Evolutionary conservation across 2,329 filamentous ascomycete genomes (phyloP).

Genomic region (Moelleriella libera): DNA sequence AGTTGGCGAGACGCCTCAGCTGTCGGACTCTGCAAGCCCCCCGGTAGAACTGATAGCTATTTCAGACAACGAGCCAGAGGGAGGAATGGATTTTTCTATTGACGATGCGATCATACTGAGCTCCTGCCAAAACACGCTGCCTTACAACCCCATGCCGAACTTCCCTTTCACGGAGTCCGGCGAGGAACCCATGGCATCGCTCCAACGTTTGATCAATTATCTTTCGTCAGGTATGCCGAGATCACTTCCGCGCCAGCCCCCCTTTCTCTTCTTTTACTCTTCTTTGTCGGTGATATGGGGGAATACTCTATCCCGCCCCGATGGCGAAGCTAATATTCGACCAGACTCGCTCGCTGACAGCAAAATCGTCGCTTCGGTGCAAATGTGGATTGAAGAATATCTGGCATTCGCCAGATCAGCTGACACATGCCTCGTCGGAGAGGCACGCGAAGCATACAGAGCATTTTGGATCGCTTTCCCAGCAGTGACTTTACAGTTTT

Average conservation of each 20-base stretch:
- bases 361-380: conserved; percentile 27
- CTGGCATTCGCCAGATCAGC: conserved; percentile 23
- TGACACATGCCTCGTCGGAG: conserved; percentile 19
- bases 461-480: conserved; percentile 40
- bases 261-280: neutral
- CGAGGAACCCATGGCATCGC: conserved; percentile 16
- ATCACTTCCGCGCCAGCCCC: no score
- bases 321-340: neutral
- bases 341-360: conserved; percentile 28
- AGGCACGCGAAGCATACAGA: conserved; percentile 27
- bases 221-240: conserved; percentile 14
- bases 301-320: no score
- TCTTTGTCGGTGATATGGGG: no score
- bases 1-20: neutral
- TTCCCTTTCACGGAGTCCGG: conserved; percentile 30
- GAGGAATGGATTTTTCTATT: conserved; percentile 17
- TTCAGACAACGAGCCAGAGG: conserved; percentile 14
- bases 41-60: conserved; percentile 28
- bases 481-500: conserved; percentile 25
- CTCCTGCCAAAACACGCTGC: conserved; percentile 7
- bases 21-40: conserved; percentile 25
- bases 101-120: conserved; percentile 15
- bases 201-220: conserved; percentile 22
- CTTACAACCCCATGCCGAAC: conserved; percentile 25
- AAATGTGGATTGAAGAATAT: conserved; percentile 36